These are phyloP conservation scores for Trichophyton verrucosum DNA, from an alignment of 2,329 filamentous ascomycete genomes.

Conservation along the genomic window DNA sequence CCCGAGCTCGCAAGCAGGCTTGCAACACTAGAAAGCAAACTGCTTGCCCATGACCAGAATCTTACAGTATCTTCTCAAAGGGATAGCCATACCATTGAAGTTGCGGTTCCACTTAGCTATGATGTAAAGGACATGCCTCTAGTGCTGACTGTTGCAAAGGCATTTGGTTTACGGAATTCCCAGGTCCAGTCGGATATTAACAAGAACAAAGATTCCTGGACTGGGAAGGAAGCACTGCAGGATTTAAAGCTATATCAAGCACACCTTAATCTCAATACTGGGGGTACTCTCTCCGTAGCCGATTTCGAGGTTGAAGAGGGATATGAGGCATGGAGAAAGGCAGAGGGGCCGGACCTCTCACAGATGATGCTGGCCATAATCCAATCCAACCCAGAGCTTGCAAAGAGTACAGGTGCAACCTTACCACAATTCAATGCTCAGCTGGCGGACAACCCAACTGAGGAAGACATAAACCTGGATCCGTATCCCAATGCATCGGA, in stretches of 20 bases:
- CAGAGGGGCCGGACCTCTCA: slow-evolving; percentile 74
- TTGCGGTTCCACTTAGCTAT: slow-evolving; percentile 70
- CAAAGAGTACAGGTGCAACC: slow-evolving; percentile 54
- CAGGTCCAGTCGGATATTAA: slow-evolving; percentile 83
- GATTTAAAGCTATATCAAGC: slow-evolving; percentile 92
- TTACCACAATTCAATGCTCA: slow-evolving; percentile 46
- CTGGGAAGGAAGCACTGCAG: slow-evolving; percentile 75
- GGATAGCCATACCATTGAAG: slow-evolving; percentile 59
- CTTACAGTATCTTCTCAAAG: slow-evolving; percentile 51
- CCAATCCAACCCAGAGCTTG: slow-evolving; percentile 70
- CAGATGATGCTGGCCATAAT: slow-evolving; percentile 90
- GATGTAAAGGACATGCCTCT: slow-evolving; percentile 96
- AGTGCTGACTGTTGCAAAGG: slow-evolving; percentile 71
- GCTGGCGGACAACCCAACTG: slow-evolving; percentile 23
- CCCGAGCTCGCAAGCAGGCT: slow-evolving; percentile 72
- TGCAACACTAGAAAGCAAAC: slow-evolving; percentile 76
- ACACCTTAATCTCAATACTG: slow-evolving; percentile 67
- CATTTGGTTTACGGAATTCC: slow-evolving; percentile 68
- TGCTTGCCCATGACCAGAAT: slow-evolving; percentile 88
- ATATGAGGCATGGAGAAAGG: slow-evolving; percentile 81
- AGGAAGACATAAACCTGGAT: slow-evolving; percentile 35
- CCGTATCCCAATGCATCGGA: slow-evolving; percentile 36
- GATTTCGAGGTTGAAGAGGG: slow-evolving; percentile 87
- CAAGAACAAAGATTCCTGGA: slow-evolving; percentile 68
- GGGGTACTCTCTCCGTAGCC: slow-evolving; percentile 61